These are phyloP conservation scores for Cucurbitaria berberidis DNA, from an alignment of 2,329 filamentous ascomycete species.

Conservation along the genomic window DNA sequence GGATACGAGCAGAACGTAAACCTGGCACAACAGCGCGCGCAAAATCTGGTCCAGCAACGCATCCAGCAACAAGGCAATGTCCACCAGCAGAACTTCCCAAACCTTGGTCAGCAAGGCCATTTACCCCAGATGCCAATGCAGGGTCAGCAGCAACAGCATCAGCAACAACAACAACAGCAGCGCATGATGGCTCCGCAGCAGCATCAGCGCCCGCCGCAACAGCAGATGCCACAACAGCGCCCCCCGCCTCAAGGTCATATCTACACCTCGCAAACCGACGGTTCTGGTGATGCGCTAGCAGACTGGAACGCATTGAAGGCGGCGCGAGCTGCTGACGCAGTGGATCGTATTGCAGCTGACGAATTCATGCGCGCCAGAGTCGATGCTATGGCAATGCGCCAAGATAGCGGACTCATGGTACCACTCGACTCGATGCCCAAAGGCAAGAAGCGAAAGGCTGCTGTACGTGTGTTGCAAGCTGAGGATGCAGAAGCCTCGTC, in stretches of 20 bases:
- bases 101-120: slow-evolving; percentile 28
- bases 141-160: slow-evolving; percentile 37
- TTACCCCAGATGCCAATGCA: slow-evolving; percentile 36
- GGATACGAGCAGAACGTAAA: slow-evolving; percentile 50
- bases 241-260: slow-evolving; percentile 36
- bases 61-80: slow-evolving; percentile 38
- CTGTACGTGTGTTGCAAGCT: slow-evolving; percentile 55
- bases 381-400: slow-evolving; percentile 67
- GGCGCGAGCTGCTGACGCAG: slow-evolving; percentile 61
- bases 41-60: slow-evolving; percentile 53
- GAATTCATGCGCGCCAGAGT: slow-evolving; percentile 72
- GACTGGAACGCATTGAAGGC: slow-evolving; percentile 65
- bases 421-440: slow-evolving; percentile 66
- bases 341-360: slow-evolving; percentile 64
- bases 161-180: slow-evolving; percentile 37
- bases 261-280: slow-evolving; percentile 74
- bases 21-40: slow-evolving; percentile 62
- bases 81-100: slow-evolving; percentile 31
- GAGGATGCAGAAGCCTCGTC: slow-evolving; percentile 56
- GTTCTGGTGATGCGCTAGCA: slow-evolving; percentile 67
- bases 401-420: slow-evolving; percentile 80
- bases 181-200: slow-evolving; percentile 37
- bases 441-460: slow-evolving; percentile 49
- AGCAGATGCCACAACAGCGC: slow-evolving; percentile 33
- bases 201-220: slow-evolving; percentile 35